These are phyloP conservation scores for Fusarium burgessii DNA, from an alignment of 2,329 filamentous ascomycete species.

Conservation along the genomic window DNA sequence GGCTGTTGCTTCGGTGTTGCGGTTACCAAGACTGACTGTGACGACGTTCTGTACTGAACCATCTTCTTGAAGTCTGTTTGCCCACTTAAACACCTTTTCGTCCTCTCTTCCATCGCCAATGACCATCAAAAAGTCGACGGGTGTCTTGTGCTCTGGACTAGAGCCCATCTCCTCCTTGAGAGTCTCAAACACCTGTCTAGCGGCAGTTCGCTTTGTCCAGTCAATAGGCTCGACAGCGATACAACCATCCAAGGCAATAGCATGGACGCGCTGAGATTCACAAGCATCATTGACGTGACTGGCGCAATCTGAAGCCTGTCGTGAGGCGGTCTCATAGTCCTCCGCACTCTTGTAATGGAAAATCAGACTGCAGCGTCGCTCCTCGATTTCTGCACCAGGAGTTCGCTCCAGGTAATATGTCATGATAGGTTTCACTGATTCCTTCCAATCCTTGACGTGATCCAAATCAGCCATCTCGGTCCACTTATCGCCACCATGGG, in stretches of 20 bases:
- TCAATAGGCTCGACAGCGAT: slow-evolving; percentile 87
- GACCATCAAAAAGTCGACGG: slow-evolving; percentile 88
- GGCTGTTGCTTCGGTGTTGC: slow-evolving; percentile 87
- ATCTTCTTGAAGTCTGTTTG: slow-evolving; percentile 76
- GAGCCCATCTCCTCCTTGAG: slow-evolving; percentile 57
- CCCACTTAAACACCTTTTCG: slow-evolving; percentile 94
- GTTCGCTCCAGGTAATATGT: slow-evolving; percentile 91
- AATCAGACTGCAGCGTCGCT: slow-evolving; percentile 89
- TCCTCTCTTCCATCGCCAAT: slow-evolving; percentile 93
- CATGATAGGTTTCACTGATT: slow-evolving; percentile 83
- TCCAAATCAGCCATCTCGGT: slow-evolving; percentile 79
- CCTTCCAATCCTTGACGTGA: slow-evolving; percentile 82
- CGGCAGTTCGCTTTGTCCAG: slow-evolving; percentile 89
- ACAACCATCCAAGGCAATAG: slow-evolving; percentile 81
- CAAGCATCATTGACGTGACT: slow-evolving; percentile 97
- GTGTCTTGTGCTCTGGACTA: slow-evolving; percentile 49
- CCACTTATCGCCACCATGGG: slow-evolving; percentile 78
- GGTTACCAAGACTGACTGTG: slow-evolving; percentile 86
- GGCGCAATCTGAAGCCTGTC: slow-evolving; percentile 89
- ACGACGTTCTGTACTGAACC: slow-evolving; percentile 75
- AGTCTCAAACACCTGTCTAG: slow-evolving; percentile 76
- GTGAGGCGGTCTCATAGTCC: slow-evolving; percentile 78
- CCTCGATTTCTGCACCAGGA: slow-evolving; percentile 87
- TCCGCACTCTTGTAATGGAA: slow-evolving; percentile 90
- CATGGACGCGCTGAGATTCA: slow-evolving; percentile 84